Evolutionary conservation across 2,329 filamentous ascomycete species (phyloP), one percentile per base, ranked within the genome.

Genomic region (Pestalotiopsis sp.): DNA sequence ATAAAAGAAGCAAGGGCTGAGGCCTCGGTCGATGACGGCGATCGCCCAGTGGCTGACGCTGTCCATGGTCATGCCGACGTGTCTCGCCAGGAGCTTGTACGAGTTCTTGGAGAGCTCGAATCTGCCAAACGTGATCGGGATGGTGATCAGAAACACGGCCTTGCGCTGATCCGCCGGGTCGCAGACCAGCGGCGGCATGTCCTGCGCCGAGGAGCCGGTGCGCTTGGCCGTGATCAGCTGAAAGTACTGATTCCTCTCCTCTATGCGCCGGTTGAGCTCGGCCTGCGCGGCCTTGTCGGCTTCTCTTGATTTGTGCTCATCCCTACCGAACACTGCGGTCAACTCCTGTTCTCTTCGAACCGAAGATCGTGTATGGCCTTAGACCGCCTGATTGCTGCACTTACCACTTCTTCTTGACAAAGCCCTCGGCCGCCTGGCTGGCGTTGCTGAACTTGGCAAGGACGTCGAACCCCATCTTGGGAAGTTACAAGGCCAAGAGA

Each of bases 31-130:
- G 49, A 77, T 69, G 27, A 76, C 75, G 36, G 72, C 75, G 59
- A 77, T 68, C 2, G 73, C 74, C 76, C 74, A 78, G 64, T 77
- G 75, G 57, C 72, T 75, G 61, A 78, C 70, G 67, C 75, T 76
- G 58, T 73, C 70, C 45, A 76, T 69, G 66, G 70, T 76, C 75
- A 77, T 76, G 49, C 74, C 76, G 62, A 78, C 70, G 58, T 76
- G 73, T 57, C 71, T 72, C 6, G 74, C 75, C 59, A 78, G 69
- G 52, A 77, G 69, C 14, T 73, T 69, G 64, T 77, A 76, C 3
- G 72, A 71, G 59, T 67, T 73, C 61, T 70, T 73, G 38, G 74
- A 74, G 38, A 77, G 64, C 49, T 78, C 72, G 67, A 78, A 74
- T 41, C 61, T 69, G 41, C 75, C 75, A 58, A 76, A 76, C 41